Percentiles rank a stretch among this genome's conserved stretches.
Conservation (phyloP, 2,329 filamentous ascomycete species). For the Knufia petricola region DNA sequence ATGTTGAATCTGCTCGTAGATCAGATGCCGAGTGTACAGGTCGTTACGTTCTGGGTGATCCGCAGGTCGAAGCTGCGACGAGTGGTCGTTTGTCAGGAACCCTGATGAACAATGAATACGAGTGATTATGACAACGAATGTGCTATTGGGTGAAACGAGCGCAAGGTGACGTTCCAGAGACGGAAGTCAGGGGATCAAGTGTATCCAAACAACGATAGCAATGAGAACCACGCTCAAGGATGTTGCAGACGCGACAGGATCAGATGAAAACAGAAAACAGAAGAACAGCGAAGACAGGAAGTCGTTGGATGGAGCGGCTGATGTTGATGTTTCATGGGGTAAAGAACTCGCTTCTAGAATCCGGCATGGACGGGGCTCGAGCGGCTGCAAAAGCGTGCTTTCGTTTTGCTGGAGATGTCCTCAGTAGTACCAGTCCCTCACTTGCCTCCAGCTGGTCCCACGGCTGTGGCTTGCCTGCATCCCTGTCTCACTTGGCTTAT, state of each 20-base stretch:
- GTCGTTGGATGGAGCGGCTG: not conserved
- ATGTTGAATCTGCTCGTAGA: constrained; percentile 29
- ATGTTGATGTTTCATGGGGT: not conserved
- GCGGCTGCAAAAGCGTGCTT: no score
- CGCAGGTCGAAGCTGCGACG: not conserved
- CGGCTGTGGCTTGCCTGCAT: not conserved
- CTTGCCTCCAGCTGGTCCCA: no score
- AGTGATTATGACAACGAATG: not conserved
- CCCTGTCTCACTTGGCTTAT: not conserved
- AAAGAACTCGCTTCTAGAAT: not conserved
- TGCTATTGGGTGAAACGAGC: not conserved
- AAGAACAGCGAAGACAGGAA: not conserved
- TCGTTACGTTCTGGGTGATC: no score
- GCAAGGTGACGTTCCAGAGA: not conserved
- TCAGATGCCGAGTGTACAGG: not conserved
- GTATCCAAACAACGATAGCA: not conserved
- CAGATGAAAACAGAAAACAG: not conserved
- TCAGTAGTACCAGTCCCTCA: no score
- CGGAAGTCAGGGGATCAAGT: not conserved
- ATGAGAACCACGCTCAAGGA: not conserved
- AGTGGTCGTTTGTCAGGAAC: not conserved
- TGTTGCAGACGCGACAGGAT: constrained; percentile 4
- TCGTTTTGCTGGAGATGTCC: no score
- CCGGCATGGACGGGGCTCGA: not conserved
- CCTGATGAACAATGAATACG: not conserved